Conservation (phyloP, 1,284 basidiomycete genomes). For the Tilletia walkeri region DNA sequence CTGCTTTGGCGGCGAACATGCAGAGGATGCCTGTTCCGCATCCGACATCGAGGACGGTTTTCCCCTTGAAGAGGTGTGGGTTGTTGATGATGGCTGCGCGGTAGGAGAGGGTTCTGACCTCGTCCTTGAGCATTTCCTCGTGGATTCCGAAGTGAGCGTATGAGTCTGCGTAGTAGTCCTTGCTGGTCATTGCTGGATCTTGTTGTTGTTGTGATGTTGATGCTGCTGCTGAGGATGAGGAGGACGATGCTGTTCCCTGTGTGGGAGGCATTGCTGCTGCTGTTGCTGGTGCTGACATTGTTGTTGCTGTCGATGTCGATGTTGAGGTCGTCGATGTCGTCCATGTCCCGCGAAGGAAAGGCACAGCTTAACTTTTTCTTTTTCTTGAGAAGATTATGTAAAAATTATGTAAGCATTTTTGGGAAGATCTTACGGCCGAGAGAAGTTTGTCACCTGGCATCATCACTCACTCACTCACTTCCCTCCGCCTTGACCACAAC, state of each 20-base stretch:
- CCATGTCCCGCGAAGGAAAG: background rate
- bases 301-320: background rate
- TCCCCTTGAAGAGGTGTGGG: constrained; percentile 80
- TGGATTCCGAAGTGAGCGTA: constrained; percentile 56
- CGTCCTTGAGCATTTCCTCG: constrained; percentile 95
- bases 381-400: no score
- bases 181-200: constrained; percentile 10
- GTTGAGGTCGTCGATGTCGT: background rate
- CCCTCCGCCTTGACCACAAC: background rate
- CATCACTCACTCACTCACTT: background rate
- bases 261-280: background rate
- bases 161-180: constrained; percentile 50
- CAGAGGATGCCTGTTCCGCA: constrained; percentile 98
- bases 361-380: background rate
- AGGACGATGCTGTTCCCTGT: background rate
- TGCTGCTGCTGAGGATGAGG: background rate
- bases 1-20: constrained; percentile 98
- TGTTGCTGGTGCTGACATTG: background rate
- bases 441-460: no score
- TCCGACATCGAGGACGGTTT: constrained; percentile 85
- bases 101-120: constrained; percentile 92
- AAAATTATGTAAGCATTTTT: background rate
- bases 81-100: constrained; percentile 93
- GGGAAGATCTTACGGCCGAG: no score
- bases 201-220: background rate